phyloP scores from a whole-genome alignment of 2,329 filamentous ascomycete species.

The Pseudonectria buxi region DNA sequence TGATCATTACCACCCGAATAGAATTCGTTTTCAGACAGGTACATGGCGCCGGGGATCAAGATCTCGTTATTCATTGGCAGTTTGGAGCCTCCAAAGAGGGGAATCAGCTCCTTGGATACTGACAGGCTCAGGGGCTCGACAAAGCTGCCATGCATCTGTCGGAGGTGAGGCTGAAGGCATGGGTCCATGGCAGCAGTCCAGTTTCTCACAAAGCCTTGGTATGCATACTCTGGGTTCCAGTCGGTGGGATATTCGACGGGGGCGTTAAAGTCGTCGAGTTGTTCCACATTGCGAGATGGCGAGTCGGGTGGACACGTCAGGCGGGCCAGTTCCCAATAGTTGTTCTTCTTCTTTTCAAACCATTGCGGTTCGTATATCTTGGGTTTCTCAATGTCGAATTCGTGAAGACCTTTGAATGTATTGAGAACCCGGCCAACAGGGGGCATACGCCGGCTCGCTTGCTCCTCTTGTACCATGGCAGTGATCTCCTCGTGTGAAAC shows the following conservation, averaged over 20 bases:
- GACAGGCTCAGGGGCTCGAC: constrained; percentile 46
- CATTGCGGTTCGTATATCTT: constrained; percentile 40
- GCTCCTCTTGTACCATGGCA: constrained; percentile 42
- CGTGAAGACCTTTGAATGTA: constrained; percentile 33
- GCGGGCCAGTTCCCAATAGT: constrained; percentile 54
- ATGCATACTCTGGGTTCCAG: constrained; percentile 30
- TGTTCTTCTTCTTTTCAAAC: constrained; percentile 33
- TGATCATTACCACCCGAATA: constrained; percentile 51
- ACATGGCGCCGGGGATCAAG: constrained; percentile 58
- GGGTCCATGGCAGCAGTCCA: constrained; percentile 53
- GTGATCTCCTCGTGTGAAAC: constrained; percentile 52
- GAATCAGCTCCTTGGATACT: constrained; percentile 48
- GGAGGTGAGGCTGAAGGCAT: constrained; percentile 49
- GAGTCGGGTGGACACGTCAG: constrained; percentile 51
- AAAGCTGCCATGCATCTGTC: constrained; percentile 49
- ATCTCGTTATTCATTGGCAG: constrained; percentile 58
- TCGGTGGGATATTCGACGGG: constrained; percentile 28
- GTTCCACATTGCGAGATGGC: constrained; percentile 33
- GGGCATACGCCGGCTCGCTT: constrained; percentile 35
- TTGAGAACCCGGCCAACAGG: constrained; percentile 37
- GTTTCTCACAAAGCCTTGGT: constrained; percentile 47
- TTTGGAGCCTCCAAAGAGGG: constrained; percentile 58
- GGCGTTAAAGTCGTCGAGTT: constrained; percentile 23
- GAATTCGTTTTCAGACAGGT: constrained; percentile 50
- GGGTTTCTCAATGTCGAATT: constrained; percentile 29